These are phyloP conservation scores for Suhomyces sp. DNA, from an alignment of 805 yeast species.

Conservation along the genomic window DNA sequence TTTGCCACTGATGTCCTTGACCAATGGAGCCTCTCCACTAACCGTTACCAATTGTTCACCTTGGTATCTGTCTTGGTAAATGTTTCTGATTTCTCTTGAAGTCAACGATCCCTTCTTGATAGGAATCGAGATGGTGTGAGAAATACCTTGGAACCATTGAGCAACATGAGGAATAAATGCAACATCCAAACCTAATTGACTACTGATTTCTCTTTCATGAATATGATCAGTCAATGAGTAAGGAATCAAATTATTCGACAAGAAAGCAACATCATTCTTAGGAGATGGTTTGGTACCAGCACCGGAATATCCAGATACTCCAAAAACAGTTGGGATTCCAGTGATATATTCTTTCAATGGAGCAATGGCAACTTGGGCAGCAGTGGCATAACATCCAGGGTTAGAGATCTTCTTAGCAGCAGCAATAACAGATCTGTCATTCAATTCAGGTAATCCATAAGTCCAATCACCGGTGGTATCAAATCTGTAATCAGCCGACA, in stretches of 20 bases:
- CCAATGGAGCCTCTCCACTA: conserved; percentile 91
- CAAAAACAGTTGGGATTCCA: conserved; percentile 84
- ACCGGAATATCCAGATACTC: conserved; percentile 98
- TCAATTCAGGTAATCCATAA: conserved; percentile 94
- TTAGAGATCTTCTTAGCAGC: conserved; percentile 81
- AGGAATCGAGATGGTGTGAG: conserved; percentile 90
- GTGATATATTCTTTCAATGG: conserved; percentile 71
- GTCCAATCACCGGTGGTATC: conserved; percentile 86
- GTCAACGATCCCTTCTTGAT: conserved; percentile 64
- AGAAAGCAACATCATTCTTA: conserved; percentile 77
- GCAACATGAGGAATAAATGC: conserved; percentile 98
- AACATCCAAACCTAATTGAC: conserved; percentile 71
- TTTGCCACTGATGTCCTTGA: conserved; percentile 85
- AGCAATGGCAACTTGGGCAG: conserved; percentile 84
- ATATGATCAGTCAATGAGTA: conserved; percentile 95
- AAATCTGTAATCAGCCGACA: conserved; percentile 95
- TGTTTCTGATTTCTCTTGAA: conserved; percentile 76
- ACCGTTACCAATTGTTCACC: conserved; percentile 84
- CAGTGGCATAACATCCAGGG: conserved; percentile 99
- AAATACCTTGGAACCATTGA: conserved; percentile 98
- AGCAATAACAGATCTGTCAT: conserved; percentile 63
- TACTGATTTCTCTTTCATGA: conserved; percentile 91
- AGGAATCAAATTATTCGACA: conserved; percentile 85
- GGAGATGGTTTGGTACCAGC: conserved; percentile 99
- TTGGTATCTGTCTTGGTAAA: conserved; percentile 84